phyloP scores from a whole-genome alignment of 2,329 filamentous ascomycete genomes.

The Penicillium concentricum region DNA sequence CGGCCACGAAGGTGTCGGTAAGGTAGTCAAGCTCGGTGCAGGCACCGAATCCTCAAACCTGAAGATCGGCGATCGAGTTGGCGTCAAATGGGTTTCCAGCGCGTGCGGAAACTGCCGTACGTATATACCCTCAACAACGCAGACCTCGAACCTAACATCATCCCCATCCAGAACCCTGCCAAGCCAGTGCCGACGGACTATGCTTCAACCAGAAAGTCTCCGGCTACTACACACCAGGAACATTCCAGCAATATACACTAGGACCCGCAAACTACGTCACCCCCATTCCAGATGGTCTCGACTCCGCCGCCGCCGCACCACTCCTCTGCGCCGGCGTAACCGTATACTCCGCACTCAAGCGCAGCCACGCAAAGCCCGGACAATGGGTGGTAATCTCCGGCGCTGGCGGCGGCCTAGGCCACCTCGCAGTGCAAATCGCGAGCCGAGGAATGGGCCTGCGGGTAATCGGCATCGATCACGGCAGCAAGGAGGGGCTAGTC shows the following conservation, averaged over 20 bases:
- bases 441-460: constrained; percentile 61
- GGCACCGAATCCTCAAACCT: constrained; percentile 57
- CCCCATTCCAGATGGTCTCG: constrained; percentile 62
- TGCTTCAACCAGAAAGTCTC: constrained; percentile 60
- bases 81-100: constrained; percentile 65
- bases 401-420: constrained; percentile 64
- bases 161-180: constrained; percentile 46
- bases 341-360: constrained; percentile 64
- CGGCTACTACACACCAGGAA: constrained; percentile 68
- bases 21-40: constrained; percentile 63
- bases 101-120: constrained; percentile 55
- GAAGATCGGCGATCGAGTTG: constrained; percentile 65
- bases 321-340: constrained; percentile 69
- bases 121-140: constrained; percentile 9
- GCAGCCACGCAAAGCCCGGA: constrained; percentile 58
- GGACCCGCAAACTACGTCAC: constrained; percentile 67
- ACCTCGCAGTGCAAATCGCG: constrained; percentile 62
- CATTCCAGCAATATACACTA: constrained; percentile 69
- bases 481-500: constrained; percentile 59
- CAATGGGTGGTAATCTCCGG: constrained; percentile 61
- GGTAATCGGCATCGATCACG: constrained; percentile 65
- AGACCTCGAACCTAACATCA: not conserved
- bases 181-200: constrained; percentile 54
- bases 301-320: constrained; percentile 62
- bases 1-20: constrained; percentile 68